Evolutionary conservation across 805 yeast species (phyloP).

Genomic region (Starmerella vitae): DNA sequence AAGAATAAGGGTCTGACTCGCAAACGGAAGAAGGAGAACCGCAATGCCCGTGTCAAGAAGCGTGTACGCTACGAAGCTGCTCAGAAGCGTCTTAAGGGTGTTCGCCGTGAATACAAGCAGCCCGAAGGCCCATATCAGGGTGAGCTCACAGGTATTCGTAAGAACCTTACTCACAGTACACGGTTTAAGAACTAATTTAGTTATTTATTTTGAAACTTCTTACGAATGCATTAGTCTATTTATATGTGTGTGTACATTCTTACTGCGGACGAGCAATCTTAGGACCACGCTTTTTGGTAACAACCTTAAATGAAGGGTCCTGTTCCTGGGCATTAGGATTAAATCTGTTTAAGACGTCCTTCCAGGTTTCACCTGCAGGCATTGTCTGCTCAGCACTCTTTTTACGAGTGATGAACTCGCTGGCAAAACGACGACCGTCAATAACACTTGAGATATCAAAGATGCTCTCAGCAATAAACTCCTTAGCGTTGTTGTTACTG

Average conservation of each 20-base stretch:
- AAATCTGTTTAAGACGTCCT: constrained; percentile 43
- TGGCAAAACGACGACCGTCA: constrained; percentile 92
- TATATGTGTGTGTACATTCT: not conserved
- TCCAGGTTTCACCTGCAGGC: constrained; percentile 48
- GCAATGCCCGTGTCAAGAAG: constrained; percentile 96
- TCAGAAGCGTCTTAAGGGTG: constrained; percentile 80
- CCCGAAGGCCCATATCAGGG: constrained; percentile 77
- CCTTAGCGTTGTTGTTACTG: constrained; percentile 55
- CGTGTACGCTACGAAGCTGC: constrained; percentile 93
- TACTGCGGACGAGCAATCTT: constrained; percentile 16
- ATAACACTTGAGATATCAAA: constrained; percentile 59
- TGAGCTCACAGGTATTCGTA: constrained; percentile 94
- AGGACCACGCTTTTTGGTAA: constrained; percentile 36
- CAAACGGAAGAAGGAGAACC: constrained; percentile 79
- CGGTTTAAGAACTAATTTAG: constrained; percentile 30
- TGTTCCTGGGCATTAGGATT: constrained; percentile 26
- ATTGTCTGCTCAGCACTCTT: constrained; percentile 48
- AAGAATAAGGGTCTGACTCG: constrained; percentile 95
- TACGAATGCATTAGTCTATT: not conserved
- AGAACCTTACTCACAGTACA: constrained; percentile 78
- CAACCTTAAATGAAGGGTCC: constrained; percentile 44
- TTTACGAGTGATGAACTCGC: constrained; percentile 72
- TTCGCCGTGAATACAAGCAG: constrained; percentile 72
- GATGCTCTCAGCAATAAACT: constrained; percentile 82
- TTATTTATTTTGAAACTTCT: not conserved